Evolutionary conservation across 805 yeast species (phyloP).

Genomic region (Phaffomyces opuntiae): DNA sequence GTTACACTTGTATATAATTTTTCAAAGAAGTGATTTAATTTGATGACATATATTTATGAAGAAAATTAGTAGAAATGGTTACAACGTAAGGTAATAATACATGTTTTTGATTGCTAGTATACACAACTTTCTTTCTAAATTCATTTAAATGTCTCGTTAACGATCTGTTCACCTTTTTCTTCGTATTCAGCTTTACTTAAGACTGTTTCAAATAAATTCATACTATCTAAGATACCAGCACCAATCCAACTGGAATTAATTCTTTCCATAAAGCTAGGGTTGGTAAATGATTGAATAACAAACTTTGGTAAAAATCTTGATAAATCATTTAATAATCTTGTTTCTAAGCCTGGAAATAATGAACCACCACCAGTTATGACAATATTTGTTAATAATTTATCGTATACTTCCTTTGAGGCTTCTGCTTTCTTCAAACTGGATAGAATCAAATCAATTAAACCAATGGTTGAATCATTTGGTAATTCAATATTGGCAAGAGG

Average conservation of each 20-base stretch:
- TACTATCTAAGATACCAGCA: constrained; percentile 65
- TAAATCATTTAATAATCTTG: constrained; percentile 58
- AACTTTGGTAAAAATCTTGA: constrained; percentile 59
- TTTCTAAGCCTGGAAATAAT: constrained; percentile 62
- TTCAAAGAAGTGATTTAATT: not conserved
- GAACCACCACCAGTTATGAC: constrained; percentile 72
- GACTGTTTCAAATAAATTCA: constrained; percentile 80
- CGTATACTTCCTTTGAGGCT: constrained; percentile 33
- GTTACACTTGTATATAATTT: not conserved
- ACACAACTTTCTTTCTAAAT: not conserved
- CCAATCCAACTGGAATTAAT: constrained; percentile 73
- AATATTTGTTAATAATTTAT: constrained; percentile 50
- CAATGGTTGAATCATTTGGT: constrained; percentile 14
- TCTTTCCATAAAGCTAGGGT: constrained; percentile 60
- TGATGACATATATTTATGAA: not conserved
- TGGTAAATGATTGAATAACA: constrained; percentile 48
- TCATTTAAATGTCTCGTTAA: constrained; percentile 38
- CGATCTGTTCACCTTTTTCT: constrained; percentile 53
- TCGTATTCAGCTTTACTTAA: constrained; percentile 63
- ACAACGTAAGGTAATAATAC: not conserved
- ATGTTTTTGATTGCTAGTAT: not conserved
- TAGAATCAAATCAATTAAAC: constrained; percentile 32
- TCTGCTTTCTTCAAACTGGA: constrained; percentile 36
- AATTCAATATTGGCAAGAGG: constrained; percentile 31
- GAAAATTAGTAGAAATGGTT: not conserved